Evolutionary conservation across 352 stramenopile genomes (phyloP), one percentile per base, ranked within the genome.

Genomic region (Phytophthora macrochlamydospora): DNA sequence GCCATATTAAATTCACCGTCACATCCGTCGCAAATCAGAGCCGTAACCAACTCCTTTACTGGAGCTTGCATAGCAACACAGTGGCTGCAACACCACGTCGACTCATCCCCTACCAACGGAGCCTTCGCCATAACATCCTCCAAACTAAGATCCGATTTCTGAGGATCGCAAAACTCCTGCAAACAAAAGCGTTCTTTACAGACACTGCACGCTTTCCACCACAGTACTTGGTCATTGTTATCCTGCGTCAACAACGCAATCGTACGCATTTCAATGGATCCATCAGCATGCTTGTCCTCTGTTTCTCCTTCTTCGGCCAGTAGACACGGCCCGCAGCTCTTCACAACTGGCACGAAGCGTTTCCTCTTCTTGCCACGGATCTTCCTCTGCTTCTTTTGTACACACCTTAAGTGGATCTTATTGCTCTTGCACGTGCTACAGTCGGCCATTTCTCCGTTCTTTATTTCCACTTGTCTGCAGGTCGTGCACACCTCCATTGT

Each of bases 21-120:
- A 48, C 87, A 94, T n/a, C 82, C 82, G 51, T 90, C 83, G 45
- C 87, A 94, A 9, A 89, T 76, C 12, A 92, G 56, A 31, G 89
- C 64, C 29, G 62, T 66, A 44, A 67, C 54, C 13, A 69, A 29
- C 44, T 38, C 37, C 38, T 61, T 24, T 1, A 14, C 28, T 49
- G 4, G 61, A 59, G 4, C 7, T 18, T n/a, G 54, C 45, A 62
- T 12, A 37, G 45, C 29, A 13, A 38, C 50, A 46, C 78, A 87
- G 51, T 69, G 45, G 3, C 18, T n/a, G 40, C 79, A 89, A 35
- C 56, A 65, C 77, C 78, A 89, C 7, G 71, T 61, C 29, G 30
- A 52, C 7, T 74, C 69, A 6, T 89, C 59, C 3, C 78, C 63
- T 0, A 56, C 33, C 18, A 73, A 57, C 12, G 70, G 66, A 12